Evolutionary conservation across 2,329 filamentous ascomycete species (phyloP), one percentile per base, ranked within the genome.

Genomic region (Chaetomiaceae sp.): DNA sequence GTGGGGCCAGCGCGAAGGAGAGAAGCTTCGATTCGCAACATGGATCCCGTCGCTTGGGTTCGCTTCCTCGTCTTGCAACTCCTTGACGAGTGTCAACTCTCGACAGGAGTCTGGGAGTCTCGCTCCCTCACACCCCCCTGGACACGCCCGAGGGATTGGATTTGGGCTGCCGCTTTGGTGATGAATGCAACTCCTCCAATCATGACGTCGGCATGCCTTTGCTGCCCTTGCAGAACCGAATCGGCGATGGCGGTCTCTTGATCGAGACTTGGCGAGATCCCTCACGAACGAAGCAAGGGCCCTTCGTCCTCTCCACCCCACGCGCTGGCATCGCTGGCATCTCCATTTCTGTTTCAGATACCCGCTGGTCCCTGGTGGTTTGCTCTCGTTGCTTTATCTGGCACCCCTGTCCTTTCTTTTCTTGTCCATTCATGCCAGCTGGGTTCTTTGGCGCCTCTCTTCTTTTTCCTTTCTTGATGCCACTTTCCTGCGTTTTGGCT

Each of bases 261-360:
- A n/a, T n/a, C n/a, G n/a, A n/a, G n/a, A n/a, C n/a, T 43, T 43
- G 43, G 27, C 27, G 27, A 31, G 27, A 31, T 31, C 19, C 39
- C 25, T 43, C 33, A 20, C 17, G 23, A 7, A 17, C 20, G 15
- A 17, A 34, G 46, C 46, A 45, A 37, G 51, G 45, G 51, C 22
- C 45, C 48, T n/a, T n/a, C 33, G 45, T 40, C 44, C 54, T 17
- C 42, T 46, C 47, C n/a, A 50, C 39, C 44, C 57, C 57, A 61
- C 44, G 51, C 51, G 52, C 58, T 59, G 58, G 34, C 47, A 54
- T 58, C n/a, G n/a, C n/a, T n/a, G n/a, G n/a, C n/a, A n/a, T n/a
- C n/a, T 51, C 52, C 47, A 51, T 54, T 53, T 48, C 54, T 52
- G 62, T 64, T 64, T 64, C 62, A 63, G 54, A 61, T 63, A 64